Percentiles rank a stretch among this genome's conserved stretches.
These are phyloP conservation scores for Phlebopus sp. DNA, from an alignment of 1,284 basidiomycete species.

Conservation along the genomic window DNA sequence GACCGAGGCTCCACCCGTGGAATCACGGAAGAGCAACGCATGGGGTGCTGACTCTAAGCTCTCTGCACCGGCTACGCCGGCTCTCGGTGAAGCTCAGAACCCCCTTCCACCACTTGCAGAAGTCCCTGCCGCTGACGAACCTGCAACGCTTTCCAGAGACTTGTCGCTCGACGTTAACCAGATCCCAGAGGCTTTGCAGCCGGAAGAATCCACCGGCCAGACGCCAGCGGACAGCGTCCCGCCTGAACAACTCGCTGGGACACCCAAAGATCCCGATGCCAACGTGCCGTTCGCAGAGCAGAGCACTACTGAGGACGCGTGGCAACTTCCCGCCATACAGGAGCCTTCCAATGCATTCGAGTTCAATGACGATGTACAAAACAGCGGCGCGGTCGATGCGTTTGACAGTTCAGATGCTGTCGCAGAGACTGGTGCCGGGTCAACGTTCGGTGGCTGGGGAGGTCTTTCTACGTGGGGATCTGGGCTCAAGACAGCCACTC, in stretches of 20 bases:
- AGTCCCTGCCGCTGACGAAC: background rate
- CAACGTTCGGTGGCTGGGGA: background rate
- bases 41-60: constrained; percentile 8
- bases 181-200: background rate
- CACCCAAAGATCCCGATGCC: background rate
- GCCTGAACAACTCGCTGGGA: constrained; percentile 17
- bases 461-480: background rate
- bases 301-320: constrained; percentile 2
- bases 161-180: constrained; percentile 14
- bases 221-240: constrained; percentile 30
- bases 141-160: background rate
- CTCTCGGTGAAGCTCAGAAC: constrained; percentile 9
- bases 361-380: background rate
- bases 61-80: constrained; percentile 11
- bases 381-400: background rate
- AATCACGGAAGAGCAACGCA: constrained; percentile 6
- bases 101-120: background rate
- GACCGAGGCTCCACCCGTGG: constrained; percentile 8
- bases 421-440: background rate
- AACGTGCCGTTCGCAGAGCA: constrained; percentile 1
- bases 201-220: constrained; percentile 14
- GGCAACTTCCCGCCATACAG: constrained; percentile 7
- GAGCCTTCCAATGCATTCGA: constrained; percentile 6
- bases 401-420: background rate
- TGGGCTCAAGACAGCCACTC: too few species aligned